phyloP scores from a whole-genome alignment of 805 yeast genomes.

The Kregervanrija fluxuum region DNA sequence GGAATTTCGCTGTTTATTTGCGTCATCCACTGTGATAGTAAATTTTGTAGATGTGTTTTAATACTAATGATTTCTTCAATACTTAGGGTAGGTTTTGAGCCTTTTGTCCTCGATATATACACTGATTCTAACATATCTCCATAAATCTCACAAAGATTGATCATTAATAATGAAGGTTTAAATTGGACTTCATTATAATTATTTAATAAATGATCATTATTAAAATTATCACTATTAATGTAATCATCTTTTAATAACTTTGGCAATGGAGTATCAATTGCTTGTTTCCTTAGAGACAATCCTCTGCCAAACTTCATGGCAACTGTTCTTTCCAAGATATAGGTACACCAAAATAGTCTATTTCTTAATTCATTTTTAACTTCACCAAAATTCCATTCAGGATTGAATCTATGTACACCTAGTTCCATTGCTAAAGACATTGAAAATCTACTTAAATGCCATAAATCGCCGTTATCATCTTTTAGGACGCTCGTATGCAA shows the following conservation, averaged over 20 bases:
- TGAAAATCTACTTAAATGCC: slow-evolving; percentile 20
- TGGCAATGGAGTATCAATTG: slow-evolving; percentile 22
- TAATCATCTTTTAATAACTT: slow-evolving; percentile 14
- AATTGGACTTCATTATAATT: slow-evolving; percentile 14
- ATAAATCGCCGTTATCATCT: slow-evolving; percentile 21
- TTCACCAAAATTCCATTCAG: slow-evolving; percentile 21
- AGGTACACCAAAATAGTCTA: slow-evolving; percentile 21
- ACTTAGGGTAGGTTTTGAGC: slow-evolving; percentile 13
- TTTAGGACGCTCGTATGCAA: slow-evolving; percentile 14
- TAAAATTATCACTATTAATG: slow-evolving; percentile 2
- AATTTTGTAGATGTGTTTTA: slow-evolving; percentile 8
- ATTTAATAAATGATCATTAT: not conserved
- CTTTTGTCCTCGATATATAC: slow-evolving; percentile 19
- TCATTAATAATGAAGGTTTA: slow-evolving; percentile 14
- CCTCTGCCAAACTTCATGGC: slow-evolving; percentile 23
- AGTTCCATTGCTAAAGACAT: slow-evolving; percentile 24
- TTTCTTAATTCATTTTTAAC: slow-evolving; percentile 17
- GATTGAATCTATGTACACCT: slow-evolving; percentile 21
- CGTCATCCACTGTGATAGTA: slow-evolving; percentile 15
- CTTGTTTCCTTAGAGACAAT: slow-evolving; percentile 18
- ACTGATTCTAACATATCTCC: slow-evolving; percentile 20
- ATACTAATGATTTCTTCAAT: slow-evolving; percentile 12
- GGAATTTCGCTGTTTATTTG: slow-evolving; percentile 16
- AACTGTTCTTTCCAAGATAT: slow-evolving; percentile 18
- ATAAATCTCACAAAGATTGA: slow-evolving; percentile 15